A percentile compares a stretch with the other conserved stretches of the same genome.
phyloP scores from a whole-genome alignment of 108 stramenopile species.

The Nitzschia putrida region DNA sequence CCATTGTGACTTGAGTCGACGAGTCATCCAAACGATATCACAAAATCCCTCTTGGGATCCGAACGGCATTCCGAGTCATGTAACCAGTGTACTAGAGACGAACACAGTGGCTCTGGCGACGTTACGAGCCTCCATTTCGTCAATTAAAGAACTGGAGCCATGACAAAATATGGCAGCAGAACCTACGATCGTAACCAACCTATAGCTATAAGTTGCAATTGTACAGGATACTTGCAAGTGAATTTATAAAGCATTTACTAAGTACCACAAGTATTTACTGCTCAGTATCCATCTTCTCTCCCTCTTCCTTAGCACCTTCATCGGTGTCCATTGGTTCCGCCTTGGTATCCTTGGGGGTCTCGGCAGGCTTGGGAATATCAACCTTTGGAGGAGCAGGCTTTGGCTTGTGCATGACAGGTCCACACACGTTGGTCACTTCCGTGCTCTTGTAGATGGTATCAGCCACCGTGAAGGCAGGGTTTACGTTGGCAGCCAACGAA shows the following conservation, averaged over 20 bases:
- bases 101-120: slow-evolving; percentile 37
- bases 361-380: slow-evolving; percentile 56
- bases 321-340: slow-evolving; percentile 75
- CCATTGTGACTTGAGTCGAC: slow-evolving; percentile 22
- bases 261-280: slow-evolving; percentile 4
- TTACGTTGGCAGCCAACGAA: slow-evolving; percentile 54
- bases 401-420: slow-evolving; percentile 93
- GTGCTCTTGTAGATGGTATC: slow-evolving; percentile 71
- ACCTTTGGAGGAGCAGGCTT: slow-evolving; percentile 78
- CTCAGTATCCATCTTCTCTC: slow-evolving; percentile 41
- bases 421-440: slow-evolving; percentile 65
- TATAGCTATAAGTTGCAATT: too few species aligned
- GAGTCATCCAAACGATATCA: slow-evolving; percentile 28
- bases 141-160: slow-evolving; percentile 15
- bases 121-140: slow-evolving; percentile 21
- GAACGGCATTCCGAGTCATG: slow-evolving; percentile 28
- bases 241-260: background rate
- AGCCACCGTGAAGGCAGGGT: slow-evolving; percentile 83
- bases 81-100: slow-evolving; percentile 2
- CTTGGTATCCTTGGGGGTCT: slow-evolving; percentile 47
- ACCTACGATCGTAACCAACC: too few species aligned
- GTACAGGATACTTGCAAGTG: background rate
- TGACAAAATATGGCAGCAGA: too few species aligned
- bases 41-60: slow-evolving; percentile 25
- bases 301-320: slow-evolving; percentile 22